Evolutionary conservation across 768 basidiomycete species (phyloP).

Genomic region (Inosperma sp.): DNA sequence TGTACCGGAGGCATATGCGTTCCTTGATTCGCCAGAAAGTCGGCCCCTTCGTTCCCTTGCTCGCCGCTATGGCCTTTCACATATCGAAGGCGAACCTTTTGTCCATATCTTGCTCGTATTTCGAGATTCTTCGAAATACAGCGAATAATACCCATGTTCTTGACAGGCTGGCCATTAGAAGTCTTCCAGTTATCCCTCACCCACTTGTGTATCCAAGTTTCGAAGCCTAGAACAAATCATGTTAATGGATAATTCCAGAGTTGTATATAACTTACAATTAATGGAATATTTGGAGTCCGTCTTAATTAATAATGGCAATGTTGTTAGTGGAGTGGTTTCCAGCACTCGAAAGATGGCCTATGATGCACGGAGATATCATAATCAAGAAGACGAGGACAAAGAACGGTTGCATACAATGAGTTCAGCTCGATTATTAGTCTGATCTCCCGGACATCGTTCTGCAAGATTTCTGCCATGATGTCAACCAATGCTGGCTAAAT

Average conservation of each 20-base stretch:
- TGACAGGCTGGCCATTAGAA: conserved; percentile 51
- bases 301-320: conserved; percentile 63
- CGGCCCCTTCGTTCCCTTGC: conserved; percentile 85
- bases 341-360: conserved; percentile 84
- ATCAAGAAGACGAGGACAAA: not conserved
- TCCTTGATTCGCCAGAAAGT: conserved; percentile 64
- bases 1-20: conserved; percentile 30
- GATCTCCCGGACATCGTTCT: conserved; percentile 76
- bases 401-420: conserved; percentile 54
- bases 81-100: conserved; percentile 58
- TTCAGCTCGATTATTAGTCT: conserved; percentile 89
- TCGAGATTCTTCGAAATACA: conserved; percentile 64
- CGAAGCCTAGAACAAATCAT: conserved; percentile 49
- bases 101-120: conserved; percentile 45
- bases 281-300: conserved; percentile 87
- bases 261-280: conserved; percentile 46
- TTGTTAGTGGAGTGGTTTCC: conserved; percentile 59
- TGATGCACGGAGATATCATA: not conserved
- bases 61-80: conserved; percentile 78
- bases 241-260: not conserved
- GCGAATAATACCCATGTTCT: conserved; percentile 66
- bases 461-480: conserved; percentile 58
- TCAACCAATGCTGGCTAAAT: not conserved
- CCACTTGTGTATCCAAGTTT: conserved; percentile 71
- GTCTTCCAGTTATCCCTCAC: conserved; percentile 45